phyloP scores from a whole-genome alignment of 2,329 filamentous ascomycete genomes.

The Anthostomella pinea region DNA sequence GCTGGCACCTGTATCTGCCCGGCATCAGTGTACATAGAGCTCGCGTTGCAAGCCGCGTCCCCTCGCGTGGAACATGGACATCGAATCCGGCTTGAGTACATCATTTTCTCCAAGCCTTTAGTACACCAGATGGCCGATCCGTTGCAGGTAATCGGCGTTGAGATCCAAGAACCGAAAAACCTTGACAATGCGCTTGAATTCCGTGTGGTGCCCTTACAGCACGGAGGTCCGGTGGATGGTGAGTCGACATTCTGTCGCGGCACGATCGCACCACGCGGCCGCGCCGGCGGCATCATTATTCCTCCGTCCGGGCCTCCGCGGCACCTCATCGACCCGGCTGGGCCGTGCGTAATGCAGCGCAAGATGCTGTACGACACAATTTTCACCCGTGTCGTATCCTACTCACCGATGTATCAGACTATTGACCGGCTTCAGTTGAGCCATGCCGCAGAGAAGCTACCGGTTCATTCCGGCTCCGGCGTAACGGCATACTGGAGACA shows the following conservation, averaged over 20 bases:
- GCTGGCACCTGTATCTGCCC: conserved; percentile 21
- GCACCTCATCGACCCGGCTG: conserved; percentile 9
- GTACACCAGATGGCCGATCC: too few relatives aligned
- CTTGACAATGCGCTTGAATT: too few relatives aligned
- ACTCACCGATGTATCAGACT: conserved; percentile 24
- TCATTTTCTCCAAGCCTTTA: conserved; percentile 6
- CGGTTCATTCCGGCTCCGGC: conserved; percentile 9
- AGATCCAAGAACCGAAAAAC: too few relatives aligned
- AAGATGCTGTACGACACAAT: conserved; percentile 26
- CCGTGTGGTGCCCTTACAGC: too few relatives aligned
- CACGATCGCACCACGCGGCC: too few relatives aligned
- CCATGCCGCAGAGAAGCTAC: conserved; percentile 18
- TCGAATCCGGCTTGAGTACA: conserved; percentile 2
- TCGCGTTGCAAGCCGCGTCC: conserved; percentile 19
- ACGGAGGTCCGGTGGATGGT: too few relatives aligned
- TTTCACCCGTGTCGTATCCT: conserved; percentile 31
- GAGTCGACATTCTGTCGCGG: too few relatives aligned
- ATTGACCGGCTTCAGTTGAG: conserved; percentile 25
- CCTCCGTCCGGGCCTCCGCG: conserved; percentile 8
- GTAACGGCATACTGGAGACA: conserved; percentile 5
- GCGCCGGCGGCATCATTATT: too few relatives aligned
- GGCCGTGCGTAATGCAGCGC: conserved; percentile 2
- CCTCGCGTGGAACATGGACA: not conserved
- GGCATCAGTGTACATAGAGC: conserved; percentile 23
- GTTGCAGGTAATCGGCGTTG: too few relatives aligned